Evolutionary conservation across 345 rosid species (phyloP), one percentile per base, ranked within the genome.

Genomic region (Eucalyptus decipiens): DNA sequence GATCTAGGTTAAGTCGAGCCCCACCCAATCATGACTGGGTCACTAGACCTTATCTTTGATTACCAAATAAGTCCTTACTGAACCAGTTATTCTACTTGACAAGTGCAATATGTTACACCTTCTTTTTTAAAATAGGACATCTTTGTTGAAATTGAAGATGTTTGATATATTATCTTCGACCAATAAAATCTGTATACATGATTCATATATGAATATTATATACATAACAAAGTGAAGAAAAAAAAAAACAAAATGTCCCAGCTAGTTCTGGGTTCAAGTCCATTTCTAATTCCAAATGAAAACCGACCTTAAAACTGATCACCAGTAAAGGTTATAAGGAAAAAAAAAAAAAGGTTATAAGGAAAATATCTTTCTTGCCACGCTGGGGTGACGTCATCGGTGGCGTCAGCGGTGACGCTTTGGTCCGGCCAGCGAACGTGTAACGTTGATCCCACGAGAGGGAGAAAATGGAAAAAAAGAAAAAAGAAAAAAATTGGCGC

Each of bases 21-120:
- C 8, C 54, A 18, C 2, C 0, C 54, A 51, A 51, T 0, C 54
- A 18, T 51, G 3, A 2, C 9, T 0, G 18, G 9, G 23, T 51
- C 4, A 18, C 9, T 18, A 51, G 9, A 51, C 9, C 54, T 51
- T 4, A 51, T 51, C 21, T 6, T 51, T 51, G 21, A 7, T 16
- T 50, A 50, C 1, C 3, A 50, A 50, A 50, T 1, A 50, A 6
- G 7, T 3, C 7, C 19, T 50, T 50, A 47, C 13, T 24, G 6
- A 60, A 26, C 14, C 17, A 9, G 14, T 11, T 56, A 3, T 56
- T 56, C 52, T 6, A 50, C 2, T 50, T 47, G 49, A 47, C 45
- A 43, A 43, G 21, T 51, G 9, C 9, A 51, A 51, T 51, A 18
- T 7, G 0, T 51, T 51, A 51, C 23, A 51, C 23, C 9, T 17